Evolutionary conservation across 2,329 filamentous ascomycete species (phyloP).

Genomic region (Cadophora sp.): DNA sequence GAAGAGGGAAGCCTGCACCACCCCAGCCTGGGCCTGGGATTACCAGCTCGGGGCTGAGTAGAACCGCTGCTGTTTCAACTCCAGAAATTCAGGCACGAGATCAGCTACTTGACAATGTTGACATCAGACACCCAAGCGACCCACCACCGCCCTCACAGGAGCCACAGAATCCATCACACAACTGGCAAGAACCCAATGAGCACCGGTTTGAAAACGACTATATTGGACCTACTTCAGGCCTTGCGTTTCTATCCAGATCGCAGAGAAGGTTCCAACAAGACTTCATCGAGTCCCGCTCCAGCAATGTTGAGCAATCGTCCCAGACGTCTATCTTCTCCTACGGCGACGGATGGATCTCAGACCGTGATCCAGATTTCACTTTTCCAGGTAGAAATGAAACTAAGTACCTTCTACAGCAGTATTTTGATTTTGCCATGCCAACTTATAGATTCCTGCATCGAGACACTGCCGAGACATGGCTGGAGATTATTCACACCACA

Average conservation of each 20-base stretch:
- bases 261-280: constrained; percentile 57
- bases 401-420: constrained; percentile 40
- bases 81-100: neutral
- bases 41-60: neutral
- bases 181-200: constrained; percentile 17
- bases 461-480: constrained; percentile 57
- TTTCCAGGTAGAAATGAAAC: constrained; percentile 24
- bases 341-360: constrained; percentile 26
- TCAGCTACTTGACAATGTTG: neutral
- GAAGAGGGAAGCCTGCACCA: constrained; percentile 22
- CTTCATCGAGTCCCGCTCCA: constrained; percentile 32
- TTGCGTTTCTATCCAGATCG: constrained; percentile 62
- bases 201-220: constrained; percentile 55
- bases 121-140: neutral
- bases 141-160: neutral
- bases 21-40: constrained; percentile 7
- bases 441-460: constrained; percentile 65
- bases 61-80: neutral
- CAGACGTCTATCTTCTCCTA: constrained; percentile 31
- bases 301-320: constrained; percentile 15
- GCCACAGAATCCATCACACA: neutral
- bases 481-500: constrained; percentile 46
- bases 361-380: constrained; percentile 1
- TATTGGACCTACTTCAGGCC: constrained; percentile 60
- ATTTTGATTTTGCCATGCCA: constrained; percentile 66